phyloP scores from a whole-genome alignment of 2,329 filamentous ascomycete genomes.

The Akanthomyces lecanii region DNA sequence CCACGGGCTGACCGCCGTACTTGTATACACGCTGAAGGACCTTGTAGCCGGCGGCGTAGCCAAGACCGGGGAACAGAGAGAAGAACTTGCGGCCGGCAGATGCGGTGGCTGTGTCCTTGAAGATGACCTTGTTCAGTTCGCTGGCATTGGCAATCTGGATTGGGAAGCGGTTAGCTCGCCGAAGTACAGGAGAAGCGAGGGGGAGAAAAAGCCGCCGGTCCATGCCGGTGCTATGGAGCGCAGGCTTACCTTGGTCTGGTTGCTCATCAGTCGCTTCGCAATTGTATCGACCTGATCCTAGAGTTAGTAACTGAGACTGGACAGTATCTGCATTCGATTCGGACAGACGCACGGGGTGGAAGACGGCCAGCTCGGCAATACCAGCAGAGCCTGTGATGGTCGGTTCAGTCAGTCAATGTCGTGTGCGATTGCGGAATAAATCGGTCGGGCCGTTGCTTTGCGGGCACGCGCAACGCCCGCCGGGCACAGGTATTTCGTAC shows the following conservation, averaged over 20 bases:
- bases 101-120: constrained; percentile 80
- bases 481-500: constrained; percentile 43
- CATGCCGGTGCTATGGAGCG: constrained; percentile 22
- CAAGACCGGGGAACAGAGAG: constrained; percentile 92
- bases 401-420: background rate
- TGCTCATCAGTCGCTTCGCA: constrained; percentile 98
- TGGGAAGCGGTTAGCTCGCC: constrained; percentile 20
- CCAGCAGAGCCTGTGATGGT: constrained; percentile 70
- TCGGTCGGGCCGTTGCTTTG: constrained; percentile 9
- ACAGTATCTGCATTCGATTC: background rate
- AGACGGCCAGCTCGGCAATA: constrained; percentile 88
- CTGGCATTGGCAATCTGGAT: constrained; percentile 34
- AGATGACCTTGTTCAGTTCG: constrained; percentile 86
- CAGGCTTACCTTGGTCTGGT: constrained; percentile 67
- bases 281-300: constrained; percentile 80
- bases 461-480: background rate
- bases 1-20: constrained; percentile 95
- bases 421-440: constrained; percentile 7
- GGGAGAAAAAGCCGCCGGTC: background rate
- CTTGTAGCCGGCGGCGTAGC: constrained; percentile 98
- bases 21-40: constrained; percentile 97
- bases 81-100: constrained; percentile 74
- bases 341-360: constrained; percentile 66
- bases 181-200: background rate
- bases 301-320: constrained; percentile 10